Percentiles rank a stretch among this genome's conserved stretches.
phyloP scores from a whole-genome alignment of 768 basidiomycete genomes.

The Pulveroboletus sp. region DNA sequence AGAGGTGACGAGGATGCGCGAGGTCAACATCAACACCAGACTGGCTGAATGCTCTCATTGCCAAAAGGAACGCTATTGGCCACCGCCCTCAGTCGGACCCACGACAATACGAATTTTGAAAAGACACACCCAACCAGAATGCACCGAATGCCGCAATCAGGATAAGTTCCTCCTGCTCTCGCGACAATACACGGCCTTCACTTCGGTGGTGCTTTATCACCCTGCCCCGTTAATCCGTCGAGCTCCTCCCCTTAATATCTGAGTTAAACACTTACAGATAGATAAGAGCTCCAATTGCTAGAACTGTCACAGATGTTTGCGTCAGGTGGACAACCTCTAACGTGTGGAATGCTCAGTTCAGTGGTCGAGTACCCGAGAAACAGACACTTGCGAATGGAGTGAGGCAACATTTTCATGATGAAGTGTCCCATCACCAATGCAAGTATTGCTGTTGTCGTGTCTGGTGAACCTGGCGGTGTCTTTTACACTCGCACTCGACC shows the following conservation, averaged over 20 bases:
- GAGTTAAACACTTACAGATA: constrained; percentile 47
- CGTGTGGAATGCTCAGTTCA: constrained; percentile 12
- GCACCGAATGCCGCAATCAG: constrained; percentile 68
- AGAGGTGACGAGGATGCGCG: constrained; percentile 28
- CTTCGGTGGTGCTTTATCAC: constrained; percentile 63
- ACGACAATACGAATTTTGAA: neutral
- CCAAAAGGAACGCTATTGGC: constrained; percentile 38
- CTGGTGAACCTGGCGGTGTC: constrained; percentile 7
- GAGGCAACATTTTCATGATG: constrained; percentile 44
- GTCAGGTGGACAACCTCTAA: constrained; percentile 61
- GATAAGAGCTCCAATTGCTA: constrained; percentile 62
- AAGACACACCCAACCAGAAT: constrained; percentile 67
- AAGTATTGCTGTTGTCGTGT: constrained; percentile 37
- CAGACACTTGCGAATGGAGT: constrained; percentile 28
- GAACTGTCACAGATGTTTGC: constrained; percentile 68
- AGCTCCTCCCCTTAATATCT: neutral
- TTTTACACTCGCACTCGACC: neutral
- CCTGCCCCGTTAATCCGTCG: constrained; percentile 32
- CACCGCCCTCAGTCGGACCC: constrained; percentile 3
- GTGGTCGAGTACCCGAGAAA: constrained; percentile 1
- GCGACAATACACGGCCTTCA: constrained; percentile 54
- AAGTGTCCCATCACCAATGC: constrained; percentile 47
- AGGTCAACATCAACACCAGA: constrained; percentile 26
- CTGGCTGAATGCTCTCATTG: constrained; percentile 37
- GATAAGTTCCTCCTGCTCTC: constrained; percentile 68